phyloP scores from a whole-genome alignment of 2,329 filamentous ascomycete genomes.

The Trichoderma koningii region DNA sequence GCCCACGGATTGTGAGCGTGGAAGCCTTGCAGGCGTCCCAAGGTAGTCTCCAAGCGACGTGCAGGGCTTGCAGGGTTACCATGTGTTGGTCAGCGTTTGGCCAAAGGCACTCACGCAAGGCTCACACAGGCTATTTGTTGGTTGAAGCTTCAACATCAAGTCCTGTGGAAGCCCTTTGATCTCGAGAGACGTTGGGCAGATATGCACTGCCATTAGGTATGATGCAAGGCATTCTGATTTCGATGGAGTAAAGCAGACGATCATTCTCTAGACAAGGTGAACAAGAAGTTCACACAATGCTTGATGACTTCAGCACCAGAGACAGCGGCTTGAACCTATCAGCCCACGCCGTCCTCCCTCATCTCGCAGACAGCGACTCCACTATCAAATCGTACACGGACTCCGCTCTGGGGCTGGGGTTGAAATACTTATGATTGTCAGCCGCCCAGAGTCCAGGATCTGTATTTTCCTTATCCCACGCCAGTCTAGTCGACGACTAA shows the following conservation, averaged over 20 bases:
- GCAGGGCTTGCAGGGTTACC: constrained; percentile 13
- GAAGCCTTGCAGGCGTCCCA: constrained; percentile 3
- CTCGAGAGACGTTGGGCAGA: not conserved
- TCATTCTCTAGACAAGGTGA: not conserved
- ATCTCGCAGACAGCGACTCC: not conserved
- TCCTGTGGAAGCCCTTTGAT: not conserved
- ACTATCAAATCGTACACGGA: not conserved
- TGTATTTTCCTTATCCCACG: not conserved
- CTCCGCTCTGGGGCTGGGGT: constrained; percentile 9
- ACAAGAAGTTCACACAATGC: not conserved
- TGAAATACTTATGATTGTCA: constrained; percentile 6
- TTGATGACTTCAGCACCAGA: not conserved
- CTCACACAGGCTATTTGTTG: not conserved
- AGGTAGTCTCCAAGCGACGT: not conserved
- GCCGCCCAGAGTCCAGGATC: constrained; percentile 13
- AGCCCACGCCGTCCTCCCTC: not conserved
- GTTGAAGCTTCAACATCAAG: not conserved
- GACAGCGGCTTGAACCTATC: constrained; percentile 7
- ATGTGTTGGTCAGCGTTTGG: constrained; percentile 24
- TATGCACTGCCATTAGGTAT: not conserved
- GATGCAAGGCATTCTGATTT: not conserved
- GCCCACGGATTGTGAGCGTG: not conserved
- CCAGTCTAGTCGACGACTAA: not conserved
- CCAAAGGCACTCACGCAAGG: not conserved
- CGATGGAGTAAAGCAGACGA: not conserved